These are phyloP conservation scores for Botrytis fragariae DNA, from an alignment of 2,329 filamentous ascomycete genomes.

Conservation along the genomic window DNA sequence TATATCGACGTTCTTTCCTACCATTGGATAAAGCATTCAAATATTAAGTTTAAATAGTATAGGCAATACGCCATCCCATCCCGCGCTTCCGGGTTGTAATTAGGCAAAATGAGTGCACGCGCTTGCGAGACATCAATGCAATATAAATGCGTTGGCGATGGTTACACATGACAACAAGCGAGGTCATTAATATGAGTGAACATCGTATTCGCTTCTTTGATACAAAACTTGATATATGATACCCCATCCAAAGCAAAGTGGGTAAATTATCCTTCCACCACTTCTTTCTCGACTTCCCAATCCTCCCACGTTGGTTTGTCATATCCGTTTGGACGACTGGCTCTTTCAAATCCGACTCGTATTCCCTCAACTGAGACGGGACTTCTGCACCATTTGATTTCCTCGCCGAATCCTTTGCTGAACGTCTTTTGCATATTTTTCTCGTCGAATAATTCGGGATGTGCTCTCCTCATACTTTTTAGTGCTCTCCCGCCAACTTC, in stretches of 20 bases:
- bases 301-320: conserved; percentile 48
- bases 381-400: conserved; percentile 37
- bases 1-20: background rate
- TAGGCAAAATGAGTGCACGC: conserved; percentile 15
- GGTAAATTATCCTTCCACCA: conserved; percentile 28
- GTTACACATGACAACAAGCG: conserved; percentile 13
- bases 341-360: conserved; percentile 34
- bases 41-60: background rate
- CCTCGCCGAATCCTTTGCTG: conserved; percentile 32
- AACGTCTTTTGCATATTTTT: conserved; percentile 33
- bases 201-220: background rate
- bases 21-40: background rate
- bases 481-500: conserved; percentile 35
- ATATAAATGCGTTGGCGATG: background rate
- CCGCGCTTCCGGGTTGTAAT: conserved; percentile 13
- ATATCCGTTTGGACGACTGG: conserved; percentile 49
- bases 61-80: conserved; percentile 18
- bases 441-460: conserved; percentile 38
- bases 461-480: conserved; percentile 33
- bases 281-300: conserved; percentile 32
- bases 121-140: conserved; percentile 10
- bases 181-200: background rate
- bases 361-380: conserved; percentile 35
- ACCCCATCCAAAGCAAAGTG: background rate
- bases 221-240: background rate